Percentiles rank a stretch among this genome's conserved stretches.
Evolutionary conservation across 2,329 filamentous ascomycete genomes (phyloP).

Genomic region (Sporothrix euskadiensis): DNA sequence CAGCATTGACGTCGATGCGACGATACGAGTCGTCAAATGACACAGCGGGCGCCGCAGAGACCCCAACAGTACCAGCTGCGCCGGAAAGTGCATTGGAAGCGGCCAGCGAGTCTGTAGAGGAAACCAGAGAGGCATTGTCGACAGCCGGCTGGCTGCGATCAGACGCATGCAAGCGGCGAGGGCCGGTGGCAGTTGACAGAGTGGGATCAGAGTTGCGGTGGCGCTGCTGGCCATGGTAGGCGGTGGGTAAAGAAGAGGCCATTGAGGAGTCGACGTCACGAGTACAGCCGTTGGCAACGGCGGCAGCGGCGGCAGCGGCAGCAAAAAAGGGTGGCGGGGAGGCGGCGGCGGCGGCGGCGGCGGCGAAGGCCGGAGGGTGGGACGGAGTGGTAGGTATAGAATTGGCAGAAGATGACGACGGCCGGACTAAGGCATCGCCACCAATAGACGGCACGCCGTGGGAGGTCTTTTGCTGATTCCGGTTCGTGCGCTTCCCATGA

Average conservation of each 20-base stretch:
- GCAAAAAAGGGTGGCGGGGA: conserved; percentile 16
- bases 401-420: background rate
- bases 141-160: background rate
- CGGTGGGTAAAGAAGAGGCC: conserved; percentile 33
- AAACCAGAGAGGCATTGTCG: conserved; percentile 48
- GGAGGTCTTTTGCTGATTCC: conserved; percentile 48
- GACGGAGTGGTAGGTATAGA: background rate
- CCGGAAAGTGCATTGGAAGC: conserved; percentile 35
- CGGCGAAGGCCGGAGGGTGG: background rate
- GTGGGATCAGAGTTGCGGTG: conserved; percentile 27
- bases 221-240: conserved; percentile 23
- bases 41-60: conserved; percentile 38
- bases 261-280: conserved; percentile 33
- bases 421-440: conserved; percentile 23
- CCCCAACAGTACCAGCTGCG: conserved; percentile 37
- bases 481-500: conserved; percentile 63
- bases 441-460: conserved; percentile 42
- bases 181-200: background rate
- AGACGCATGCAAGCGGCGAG: background rate
- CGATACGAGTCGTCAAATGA: conserved; percentile 55
- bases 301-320: conserved; percentile 27
- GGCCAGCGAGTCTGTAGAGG: conserved; percentile 52
- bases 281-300: conserved; percentile 33
- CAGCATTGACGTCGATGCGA: conserved; percentile 69
- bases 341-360: background rate